These are phyloP conservation scores for Phialocephala subalpina DNA, from an alignment of 2,329 filamentous ascomycete species.

Conservation along the genomic window DNA sequence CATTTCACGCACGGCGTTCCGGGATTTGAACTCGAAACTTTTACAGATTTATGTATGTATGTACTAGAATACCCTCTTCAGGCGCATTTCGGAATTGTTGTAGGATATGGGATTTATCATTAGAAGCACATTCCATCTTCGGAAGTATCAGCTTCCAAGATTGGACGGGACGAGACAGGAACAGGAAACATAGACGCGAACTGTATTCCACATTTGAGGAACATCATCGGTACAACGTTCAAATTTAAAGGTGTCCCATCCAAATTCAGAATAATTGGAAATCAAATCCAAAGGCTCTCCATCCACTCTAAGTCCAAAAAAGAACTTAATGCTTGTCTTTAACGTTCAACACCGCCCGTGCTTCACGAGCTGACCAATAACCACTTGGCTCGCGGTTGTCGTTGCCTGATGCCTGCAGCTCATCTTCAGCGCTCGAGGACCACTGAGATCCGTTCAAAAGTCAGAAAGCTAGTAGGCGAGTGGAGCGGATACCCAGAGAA, in stretches of 20 bases:
- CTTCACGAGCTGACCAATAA: slow-evolving; percentile 20
- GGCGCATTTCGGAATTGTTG: slow-evolving; percentile 3
- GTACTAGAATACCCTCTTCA: slow-evolving; percentile 13
- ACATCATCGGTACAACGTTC: background rate
- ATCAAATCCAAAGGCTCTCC: too few species aligned
- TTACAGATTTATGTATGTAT: background rate
- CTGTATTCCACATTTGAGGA: background rate
- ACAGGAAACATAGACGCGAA: background rate
- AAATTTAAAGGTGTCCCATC: background rate
- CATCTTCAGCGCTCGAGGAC: slow-evolving; percentile 14
- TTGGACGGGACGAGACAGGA: background rate
- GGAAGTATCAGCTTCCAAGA: background rate
- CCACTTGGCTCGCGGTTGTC: background rate
- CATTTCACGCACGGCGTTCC: background rate
- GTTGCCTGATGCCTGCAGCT: slow-evolving; percentile 14
- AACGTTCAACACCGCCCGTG: background rate
- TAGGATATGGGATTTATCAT: background rate
- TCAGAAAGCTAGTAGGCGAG: background rate
- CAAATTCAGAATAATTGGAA: background rate
- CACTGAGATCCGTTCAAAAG: slow-evolving; percentile 14
- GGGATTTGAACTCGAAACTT: background rate
- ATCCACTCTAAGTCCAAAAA: background rate
- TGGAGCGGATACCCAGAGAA: too few species aligned
- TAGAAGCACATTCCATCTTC: background rate
- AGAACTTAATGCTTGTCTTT: background rate